Base-by-base conservation (phyloP, 768 basidiomycete species). In the Stropharia rugosoannulata region DNA sequence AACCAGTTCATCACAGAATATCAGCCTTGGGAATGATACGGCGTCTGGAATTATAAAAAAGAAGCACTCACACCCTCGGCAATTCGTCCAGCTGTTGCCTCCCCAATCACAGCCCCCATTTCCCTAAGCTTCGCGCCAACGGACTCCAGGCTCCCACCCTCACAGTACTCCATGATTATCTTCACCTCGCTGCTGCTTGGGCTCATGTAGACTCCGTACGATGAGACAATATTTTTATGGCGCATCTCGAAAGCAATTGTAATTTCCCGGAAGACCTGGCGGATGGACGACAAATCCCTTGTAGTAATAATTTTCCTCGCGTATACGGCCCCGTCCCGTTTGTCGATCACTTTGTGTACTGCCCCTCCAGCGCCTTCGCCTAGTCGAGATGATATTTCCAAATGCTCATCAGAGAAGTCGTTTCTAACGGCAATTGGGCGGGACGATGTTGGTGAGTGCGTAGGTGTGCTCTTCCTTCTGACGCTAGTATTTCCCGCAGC, bases 291-390 rank as follows among this genome's bases (percentile, higher is more conserved):
- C 63, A 41, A 36, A 29, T 91, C 90, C 54, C 86, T 86, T 13
- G 91, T 93, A 25, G 90, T 91, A 66, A 95, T 94, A 5, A 92
- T 90, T 78, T 99, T 99, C 65, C 93, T 85, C 1, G 97, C 96
- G 81, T 97, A 88, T 61, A 93, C 79, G 63, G 75, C 75, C 32
- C 83, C 83, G 2, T 84, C 90, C 51, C 89, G 86, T 62, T 77
- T 85, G 70, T 96, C 93, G 65, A 77, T 83, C 42, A 98, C 95
- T 71, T 93, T 93, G 70, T 95, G 87, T 5, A 99, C 96, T 1
- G 94, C 94, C 36, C 96, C 96, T 44, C 95, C 94, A 53, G 94
- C 93, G 36, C 96, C 96, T 65, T 97, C 95, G 18, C 96, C 96
- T 5, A 99, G 74, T 40, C 93, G 82, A 5, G 75, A 68, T 12